These are phyloP conservation scores for Sporothrix dimorphospora DNA, from an alignment of 2,329 filamentous ascomycete genomes.

Conservation along the genomic window DNA sequence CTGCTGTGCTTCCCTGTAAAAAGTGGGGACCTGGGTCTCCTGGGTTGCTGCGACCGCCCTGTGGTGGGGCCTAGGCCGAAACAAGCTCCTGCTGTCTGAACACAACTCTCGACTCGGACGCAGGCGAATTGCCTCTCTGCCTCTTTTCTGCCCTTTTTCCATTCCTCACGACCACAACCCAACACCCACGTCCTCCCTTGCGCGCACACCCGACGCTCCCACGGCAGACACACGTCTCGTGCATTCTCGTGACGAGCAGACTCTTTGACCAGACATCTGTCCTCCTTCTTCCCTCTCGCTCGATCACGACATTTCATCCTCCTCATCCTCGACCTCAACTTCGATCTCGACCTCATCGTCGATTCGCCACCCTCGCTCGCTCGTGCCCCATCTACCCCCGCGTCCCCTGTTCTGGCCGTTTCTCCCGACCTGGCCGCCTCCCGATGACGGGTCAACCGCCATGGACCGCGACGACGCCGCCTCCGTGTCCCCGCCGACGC, in stretches of 20 bases:
- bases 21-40: too few relatives aligned
- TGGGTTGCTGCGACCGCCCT: neutral
- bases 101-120: neutral
- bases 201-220: neutral
- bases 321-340: neutral
- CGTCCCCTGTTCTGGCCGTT: neutral
- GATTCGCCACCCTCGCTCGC: neutral
- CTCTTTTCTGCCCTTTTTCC: neutral
- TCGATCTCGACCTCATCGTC: neutral
- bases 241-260: neutral
- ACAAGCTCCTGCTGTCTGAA: conserved; percentile 9
- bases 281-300: neutral
- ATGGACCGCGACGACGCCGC: conserved; percentile 34
- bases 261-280: neutral
- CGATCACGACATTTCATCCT: neutral
- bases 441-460: conserved; percentile 12
- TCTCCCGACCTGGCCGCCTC: neutral
- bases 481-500: conserved; percentile 26
- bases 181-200: neutral
- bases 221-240: neutral
- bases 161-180: neutral
- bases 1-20: neutral
- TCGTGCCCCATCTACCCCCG: neutral
- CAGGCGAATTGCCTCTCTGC: neutral
- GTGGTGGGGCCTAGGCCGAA: conserved; percentile 11